Evolutionary conservation across 2,329 filamentous ascomycete genomes (phyloP).

Genomic region (Xylariaceae sp.): DNA sequence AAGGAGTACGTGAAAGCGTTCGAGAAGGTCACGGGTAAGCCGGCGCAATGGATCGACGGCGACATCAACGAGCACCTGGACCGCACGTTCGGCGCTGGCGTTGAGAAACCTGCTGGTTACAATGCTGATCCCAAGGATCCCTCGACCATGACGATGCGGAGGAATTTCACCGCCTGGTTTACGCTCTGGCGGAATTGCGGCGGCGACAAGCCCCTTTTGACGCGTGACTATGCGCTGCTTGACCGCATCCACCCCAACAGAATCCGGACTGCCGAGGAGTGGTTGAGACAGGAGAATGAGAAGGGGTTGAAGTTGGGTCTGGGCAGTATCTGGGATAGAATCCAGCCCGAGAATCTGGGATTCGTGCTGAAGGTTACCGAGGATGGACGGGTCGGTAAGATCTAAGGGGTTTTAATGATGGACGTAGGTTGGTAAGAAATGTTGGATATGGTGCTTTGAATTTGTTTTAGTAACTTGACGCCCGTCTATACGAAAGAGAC

Average conservation of each 20-base stretch:
- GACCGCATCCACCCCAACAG: slow-evolving; percentile 48
- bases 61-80: slow-evolving; percentile 34
- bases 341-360: slow-evolving; percentile 21
- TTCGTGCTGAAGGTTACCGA: slow-evolving; percentile 24
- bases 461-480: no score
- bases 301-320: slow-evolving; percentile 26
- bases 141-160: slow-evolving; percentile 35
- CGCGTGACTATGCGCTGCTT: slow-evolving; percentile 44
- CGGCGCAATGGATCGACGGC: slow-evolving; percentile 37
- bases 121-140: slow-evolving; percentile 31
- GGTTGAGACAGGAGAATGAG: slow-evolving; percentile 39
- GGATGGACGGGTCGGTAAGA: slow-evolving; percentile 15
- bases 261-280: slow-evolving; percentile 46
- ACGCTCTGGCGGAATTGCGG: slow-evolving; percentile 40
- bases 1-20: slow-evolving; percentile 39
- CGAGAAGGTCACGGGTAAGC: slow-evolving; percentile 38
- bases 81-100: slow-evolving; percentile 14
- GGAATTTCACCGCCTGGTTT: slow-evolving; percentile 51
- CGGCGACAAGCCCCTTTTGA: slow-evolving; percentile 38
- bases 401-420: not conserved
- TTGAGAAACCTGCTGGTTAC: slow-evolving; percentile 34
- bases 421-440: not conserved
- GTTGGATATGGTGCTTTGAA: no score
- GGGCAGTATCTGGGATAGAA: slow-evolving; percentile 33
- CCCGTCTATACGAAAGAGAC: no score